These are phyloP conservation scores for Lactarius indigo DNA, from an alignment of 768 basidiomycete species.

Conservation along the genomic window DNA sequence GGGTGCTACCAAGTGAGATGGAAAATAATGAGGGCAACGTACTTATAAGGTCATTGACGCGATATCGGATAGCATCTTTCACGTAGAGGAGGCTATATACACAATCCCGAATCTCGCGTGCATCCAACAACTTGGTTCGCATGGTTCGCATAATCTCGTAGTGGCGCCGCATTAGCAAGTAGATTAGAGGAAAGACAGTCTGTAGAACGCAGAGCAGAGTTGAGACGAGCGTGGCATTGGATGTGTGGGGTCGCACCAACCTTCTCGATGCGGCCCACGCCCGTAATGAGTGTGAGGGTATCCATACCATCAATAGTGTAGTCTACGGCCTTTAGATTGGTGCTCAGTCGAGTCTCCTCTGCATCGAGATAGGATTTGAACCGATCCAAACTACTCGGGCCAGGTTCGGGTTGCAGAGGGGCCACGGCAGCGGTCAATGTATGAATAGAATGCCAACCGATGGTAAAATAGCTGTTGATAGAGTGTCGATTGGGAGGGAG, in stretches of 20 bases:
- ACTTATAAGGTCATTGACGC: conserved; percentile 13
- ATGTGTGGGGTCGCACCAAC: conserved; percentile 12
- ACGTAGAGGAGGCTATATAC: background rate
- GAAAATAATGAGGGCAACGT: background rate
- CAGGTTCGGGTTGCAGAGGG: background rate
- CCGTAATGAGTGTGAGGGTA: conserved; percentile 31
- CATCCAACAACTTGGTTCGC: conserved; percentile 3
- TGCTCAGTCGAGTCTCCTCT: conserved; percentile 29
- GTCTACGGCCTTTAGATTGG: conserved; percentile 28
- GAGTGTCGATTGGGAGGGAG: conserved; percentile 10
- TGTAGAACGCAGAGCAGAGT: background rate
- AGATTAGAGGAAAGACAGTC: conserved; percentile 23
- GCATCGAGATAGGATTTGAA: conserved; percentile 27
- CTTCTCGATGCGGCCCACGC: conserved; percentile 31
- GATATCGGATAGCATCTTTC: background rate
- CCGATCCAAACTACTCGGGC: conserved; percentile 3
- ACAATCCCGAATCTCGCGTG: background rate
- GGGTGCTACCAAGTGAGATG: background rate
- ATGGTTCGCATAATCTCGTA: conserved; percentile 25
- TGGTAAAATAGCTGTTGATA: background rate
- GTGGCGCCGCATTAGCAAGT: conserved; percentile 23
- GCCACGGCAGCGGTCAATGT: conserved; percentile 3
- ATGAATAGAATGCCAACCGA: background rate
- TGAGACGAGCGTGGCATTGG: background rate
- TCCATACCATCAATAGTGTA: conserved; percentile 32